phyloP scores from a whole-genome alignment of 495 filamentous ascomycete species.

The Aspergillus hancockii region DNA sequence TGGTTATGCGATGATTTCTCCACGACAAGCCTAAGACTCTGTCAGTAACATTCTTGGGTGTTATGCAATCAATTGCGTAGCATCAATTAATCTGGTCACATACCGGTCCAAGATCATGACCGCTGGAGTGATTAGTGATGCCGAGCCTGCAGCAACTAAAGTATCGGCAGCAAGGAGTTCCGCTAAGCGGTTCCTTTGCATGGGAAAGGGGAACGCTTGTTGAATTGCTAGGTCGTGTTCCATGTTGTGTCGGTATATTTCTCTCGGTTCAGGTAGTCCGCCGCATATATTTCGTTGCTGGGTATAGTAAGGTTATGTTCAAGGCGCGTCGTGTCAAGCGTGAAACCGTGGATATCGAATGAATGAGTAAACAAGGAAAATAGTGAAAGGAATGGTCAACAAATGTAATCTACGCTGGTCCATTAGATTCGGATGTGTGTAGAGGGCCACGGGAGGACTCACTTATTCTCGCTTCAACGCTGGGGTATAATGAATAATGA shows the following conservation, averaged over 20 bases:
- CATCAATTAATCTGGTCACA: neutral
- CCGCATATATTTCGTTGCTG: neutral
- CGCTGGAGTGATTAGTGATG: conserved; percentile 39
- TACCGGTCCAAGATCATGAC: conserved; percentile 46
- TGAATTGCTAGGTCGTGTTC: conserved; percentile 18
- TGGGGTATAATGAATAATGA: conserved; percentile 1
- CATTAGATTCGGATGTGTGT: neutral
- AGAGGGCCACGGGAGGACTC: neutral
- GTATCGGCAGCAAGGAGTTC: conserved; percentile 37
- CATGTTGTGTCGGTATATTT: conserved; percentile 8
- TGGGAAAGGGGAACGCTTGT: conserved; percentile 29
- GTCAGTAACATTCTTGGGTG: conserved; percentile 12
- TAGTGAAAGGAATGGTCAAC: conserved; percentile 1
- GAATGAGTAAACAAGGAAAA: neutral
- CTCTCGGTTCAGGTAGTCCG: neutral
- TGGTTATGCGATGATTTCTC: conserved; percentile 82
- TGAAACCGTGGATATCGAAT: neutral
- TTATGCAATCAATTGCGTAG: neutral
- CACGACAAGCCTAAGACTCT: conserved; percentile 55
- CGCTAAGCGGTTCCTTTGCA: conserved; percentile 32
- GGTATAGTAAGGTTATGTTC: neutral
- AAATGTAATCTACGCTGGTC: neutral
- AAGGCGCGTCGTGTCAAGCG: neutral
- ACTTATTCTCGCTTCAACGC: conserved; percentile 8
- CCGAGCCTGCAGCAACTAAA: conserved; percentile 39